These are phyloP conservation scores for Cucumis melo DNA, from an alignment of 306 rosid genomes.

Conservation along the genomic window DNA sequence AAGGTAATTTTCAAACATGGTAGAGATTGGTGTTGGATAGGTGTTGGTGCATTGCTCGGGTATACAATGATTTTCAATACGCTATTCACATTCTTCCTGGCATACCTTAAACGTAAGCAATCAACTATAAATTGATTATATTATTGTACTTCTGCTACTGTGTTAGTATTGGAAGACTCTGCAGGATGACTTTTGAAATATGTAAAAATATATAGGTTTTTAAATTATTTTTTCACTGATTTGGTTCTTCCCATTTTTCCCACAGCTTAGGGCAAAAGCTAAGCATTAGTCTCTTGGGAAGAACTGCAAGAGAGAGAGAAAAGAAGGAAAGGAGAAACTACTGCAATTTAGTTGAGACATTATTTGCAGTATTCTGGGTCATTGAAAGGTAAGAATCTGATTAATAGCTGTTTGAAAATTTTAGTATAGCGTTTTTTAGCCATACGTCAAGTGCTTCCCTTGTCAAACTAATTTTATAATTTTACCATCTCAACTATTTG, in stretches of 20 bases:
- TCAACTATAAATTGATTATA: constrained; percentile 2
- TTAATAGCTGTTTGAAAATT: constrained; percentile 3
- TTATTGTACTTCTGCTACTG: constrained; percentile 10
- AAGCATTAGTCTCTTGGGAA: constrained; percentile 79
- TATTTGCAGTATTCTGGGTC: constrained; percentile 79
- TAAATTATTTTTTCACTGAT: background rate
- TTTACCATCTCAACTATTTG: constrained; percentile 9
- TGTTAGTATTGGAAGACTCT: background rate
- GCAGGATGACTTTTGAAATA: constrained; percentile 1
- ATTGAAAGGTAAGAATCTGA: constrained; percentile 40
- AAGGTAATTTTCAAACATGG: too few relatives aligned
- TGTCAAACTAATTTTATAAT: background rate
- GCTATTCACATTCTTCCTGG: constrained; percentile 70
- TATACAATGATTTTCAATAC: constrained; percentile 71
- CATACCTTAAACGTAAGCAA: constrained; percentile 91
- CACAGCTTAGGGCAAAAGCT: constrained; percentile 74
- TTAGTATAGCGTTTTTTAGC: background rate
- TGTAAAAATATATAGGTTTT: background rate
- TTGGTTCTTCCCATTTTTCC: background rate
- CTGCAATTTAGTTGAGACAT: constrained; percentile 70
- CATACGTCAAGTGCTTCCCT: background rate
- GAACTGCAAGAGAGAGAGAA: constrained; percentile 77
- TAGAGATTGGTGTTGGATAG: constrained; percentile 99
- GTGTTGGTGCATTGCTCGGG: constrained; percentile 90
- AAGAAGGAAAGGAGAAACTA: constrained; percentile 72